These are phyloP conservation scores for Daldinia childiae DNA, from an alignment of 495 filamentous ascomycete genomes.

Conservation along the genomic window DNA sequence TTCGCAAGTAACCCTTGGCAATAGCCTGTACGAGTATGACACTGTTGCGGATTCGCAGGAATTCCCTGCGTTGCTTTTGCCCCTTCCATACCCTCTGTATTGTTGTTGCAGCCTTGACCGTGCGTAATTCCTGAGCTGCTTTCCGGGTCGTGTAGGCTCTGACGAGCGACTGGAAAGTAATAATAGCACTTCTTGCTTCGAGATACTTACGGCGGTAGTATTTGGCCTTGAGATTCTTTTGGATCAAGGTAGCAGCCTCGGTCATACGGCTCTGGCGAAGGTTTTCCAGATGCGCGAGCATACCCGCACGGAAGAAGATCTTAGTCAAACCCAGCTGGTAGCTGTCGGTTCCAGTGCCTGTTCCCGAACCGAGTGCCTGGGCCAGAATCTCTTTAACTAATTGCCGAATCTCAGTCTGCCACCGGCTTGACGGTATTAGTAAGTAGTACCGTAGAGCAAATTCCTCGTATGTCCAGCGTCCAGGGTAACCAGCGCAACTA, in stretches of 20 bases:
- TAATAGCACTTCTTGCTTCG: conserved; percentile 81
- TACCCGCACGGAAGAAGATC: conserved; percentile 98
- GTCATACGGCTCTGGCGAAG: conserved; percentile 88
- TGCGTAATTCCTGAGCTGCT: conserved; percentile 80
- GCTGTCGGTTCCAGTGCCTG: conserved; percentile 84
- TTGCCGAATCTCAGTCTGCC: conserved; percentile 91
- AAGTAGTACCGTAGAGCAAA: conserved; percentile 99
- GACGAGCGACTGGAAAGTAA: conserved; percentile 77
- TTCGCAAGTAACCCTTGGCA: conserved; percentile 88
- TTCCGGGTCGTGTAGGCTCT: conserved; percentile 80
- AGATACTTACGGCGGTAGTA: conserved; percentile 95
- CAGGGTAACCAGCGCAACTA: conserved; percentile 96
- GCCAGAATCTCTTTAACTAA: conserved; percentile 93
- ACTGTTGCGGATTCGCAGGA: conserved; percentile 77
- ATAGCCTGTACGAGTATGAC: conserved; percentile 86
- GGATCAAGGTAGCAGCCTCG: conserved; percentile 96
- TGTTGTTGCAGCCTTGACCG: conserved; percentile 85
- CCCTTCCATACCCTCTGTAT: conserved; percentile 97
- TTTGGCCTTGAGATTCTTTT: conserved; percentile 96
- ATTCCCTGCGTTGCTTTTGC: conserved; percentile 82
- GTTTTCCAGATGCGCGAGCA: conserved; percentile 98
- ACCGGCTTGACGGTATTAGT: conserved; percentile 88
- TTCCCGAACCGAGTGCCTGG: conserved; percentile 82
- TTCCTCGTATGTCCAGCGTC: conserved; percentile 98
- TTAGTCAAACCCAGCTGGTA: conserved; percentile 97